Base-by-base conservation (phyloP, 2,329 filamentous ascomycete species). In the Colletotrichum melonis region DNA sequence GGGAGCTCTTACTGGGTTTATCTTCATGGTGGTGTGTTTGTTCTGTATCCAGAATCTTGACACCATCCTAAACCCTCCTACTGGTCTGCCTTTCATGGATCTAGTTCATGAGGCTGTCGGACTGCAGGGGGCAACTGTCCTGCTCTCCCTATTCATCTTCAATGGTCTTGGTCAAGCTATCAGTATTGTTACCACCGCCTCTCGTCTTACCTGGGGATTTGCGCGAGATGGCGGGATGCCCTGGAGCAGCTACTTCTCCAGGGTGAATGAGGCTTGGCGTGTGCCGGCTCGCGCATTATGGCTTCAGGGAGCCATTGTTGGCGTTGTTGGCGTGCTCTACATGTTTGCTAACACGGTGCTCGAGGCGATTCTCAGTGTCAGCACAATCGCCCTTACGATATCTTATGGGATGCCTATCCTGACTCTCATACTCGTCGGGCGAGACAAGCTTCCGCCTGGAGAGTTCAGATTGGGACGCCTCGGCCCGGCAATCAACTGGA, bases 361-460 rank as follows among this genome's bases (percentile, higher is more conserved):
- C 12, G 81, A 86, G 46, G 88, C 88, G 16, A 87, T 90, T 62
- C 80, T 89, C 19, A 87, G 86, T 70, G 88, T 89, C 73, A 88
- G 87, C 80, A 89, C 88, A 7, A 89, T 90, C 67, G 87, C 88
- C 1, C 81, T 90, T 0, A 90, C 88, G 1, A 83, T 90, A 3
- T 90, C 84, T 4, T 87, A 86, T 76, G 85, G 79, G 5, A 80
- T 90, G 78, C 88, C 88, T 4, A 89, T 90, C 56, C 30, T 84
- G 1, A 82, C 82, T 0, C 81, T 90, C 0, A 80, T 89, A 24
- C 66, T 85, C 3, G 84, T 83, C 4, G 89, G 89, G 8, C 86
- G 89, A 14, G 86, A 89, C 57, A 87, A 85, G 75, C 81, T 90
- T 1, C 86, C 88, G 0, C 80, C 85, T 0, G 85, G 83, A 8